Conservation (phyloP, 352 stramenopile species). For the Lagenidium sp. region DNA sequence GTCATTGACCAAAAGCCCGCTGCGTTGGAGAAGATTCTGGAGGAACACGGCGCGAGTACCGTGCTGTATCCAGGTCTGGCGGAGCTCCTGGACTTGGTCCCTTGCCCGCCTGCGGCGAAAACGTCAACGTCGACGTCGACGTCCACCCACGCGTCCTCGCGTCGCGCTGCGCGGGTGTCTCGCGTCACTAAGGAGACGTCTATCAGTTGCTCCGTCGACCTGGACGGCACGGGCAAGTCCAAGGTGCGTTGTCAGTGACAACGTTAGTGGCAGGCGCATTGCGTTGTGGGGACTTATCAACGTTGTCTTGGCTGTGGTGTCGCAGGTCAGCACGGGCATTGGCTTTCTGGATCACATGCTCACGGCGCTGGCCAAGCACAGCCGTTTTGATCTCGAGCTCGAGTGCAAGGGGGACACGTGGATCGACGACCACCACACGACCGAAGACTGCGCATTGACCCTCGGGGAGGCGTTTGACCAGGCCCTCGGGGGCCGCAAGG, state of each 20-base stretch:
- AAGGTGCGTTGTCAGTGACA: slow-evolving; percentile 30
- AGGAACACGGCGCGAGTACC: slow-evolving; percentile 38
- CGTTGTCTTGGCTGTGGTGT: neutral
- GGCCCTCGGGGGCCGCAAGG: slow-evolving; percentile 82
- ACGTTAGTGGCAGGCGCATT: no score
- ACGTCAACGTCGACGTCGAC: slow-evolving; percentile 1
- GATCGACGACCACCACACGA: slow-evolving; percentile 97
- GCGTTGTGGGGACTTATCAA: neutral
- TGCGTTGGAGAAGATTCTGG: slow-evolving; percentile 37
- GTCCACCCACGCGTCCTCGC: neutral
- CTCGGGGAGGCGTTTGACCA: slow-evolving; percentile 90
- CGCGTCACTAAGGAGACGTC: slow-evolving; percentile 93
- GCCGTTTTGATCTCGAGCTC: slow-evolving; percentile 84
- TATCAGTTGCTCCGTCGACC: slow-evolving; percentile 80
- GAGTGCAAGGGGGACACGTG: slow-evolving; percentile 90
- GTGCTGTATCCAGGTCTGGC: slow-evolving; percentile 69
- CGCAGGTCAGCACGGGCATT: slow-evolving; percentile 83
- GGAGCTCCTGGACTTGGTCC: slow-evolving; percentile 78
- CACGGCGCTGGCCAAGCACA: slow-evolving; percentile 84
- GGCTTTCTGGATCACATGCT: slow-evolving; percentile 92
- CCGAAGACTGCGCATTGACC: slow-evolving; percentile 92
- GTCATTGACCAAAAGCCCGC: slow-evolving; percentile 50
- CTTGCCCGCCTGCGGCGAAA: no score
- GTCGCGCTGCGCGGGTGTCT: slow-evolving; percentile 27
- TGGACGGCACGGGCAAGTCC: slow-evolving; percentile 86